phyloP scores from a whole-genome alignment of 2,329 filamentous ascomycete genomes.

The Colletotrichum gigasporum region DNA sequence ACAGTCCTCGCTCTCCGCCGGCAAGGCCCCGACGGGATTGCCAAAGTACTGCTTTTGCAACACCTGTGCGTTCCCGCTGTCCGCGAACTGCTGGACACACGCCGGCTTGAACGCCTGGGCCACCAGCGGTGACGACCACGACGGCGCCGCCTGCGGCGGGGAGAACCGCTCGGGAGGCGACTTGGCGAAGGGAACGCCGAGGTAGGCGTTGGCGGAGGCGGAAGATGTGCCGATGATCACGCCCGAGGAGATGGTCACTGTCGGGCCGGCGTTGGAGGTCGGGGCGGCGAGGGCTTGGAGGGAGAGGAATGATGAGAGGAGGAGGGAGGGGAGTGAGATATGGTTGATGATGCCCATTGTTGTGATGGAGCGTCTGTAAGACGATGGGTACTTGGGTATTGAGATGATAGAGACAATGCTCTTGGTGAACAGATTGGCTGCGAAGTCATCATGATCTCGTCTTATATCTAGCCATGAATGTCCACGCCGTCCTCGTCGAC shows the following conservation, averaged over 20 bases:
- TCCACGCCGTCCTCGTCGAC: no score
- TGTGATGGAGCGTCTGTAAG: neutral
- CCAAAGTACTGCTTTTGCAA: slow-evolving; percentile 18
- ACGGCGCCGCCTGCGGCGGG: neutral
- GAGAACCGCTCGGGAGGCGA: slow-evolving; percentile 28
- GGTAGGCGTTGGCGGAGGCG: slow-evolving; percentile 14
- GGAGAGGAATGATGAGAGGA: slow-evolving; percentile 12
- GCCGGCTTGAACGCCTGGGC: slow-evolving; percentile 20
- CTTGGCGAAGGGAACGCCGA: slow-evolving; percentile 25
- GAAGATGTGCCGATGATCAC: slow-evolving; percentile 15
- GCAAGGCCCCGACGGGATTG: slow-evolving; percentile 14
- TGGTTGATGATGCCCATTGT: slow-evolving; percentile 4
- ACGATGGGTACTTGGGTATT: neutral
- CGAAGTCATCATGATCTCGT: neutral
- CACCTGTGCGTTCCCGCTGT: neutral
- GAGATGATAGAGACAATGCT: neutral
- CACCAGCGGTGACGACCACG: neutral
- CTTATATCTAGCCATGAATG: no score
- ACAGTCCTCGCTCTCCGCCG: slow-evolving; percentile 44
- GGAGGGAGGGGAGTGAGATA: neutral
- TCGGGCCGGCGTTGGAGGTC: neutral
- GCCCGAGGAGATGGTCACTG: slow-evolving; percentile 13
- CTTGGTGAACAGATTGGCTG: rapidly evolving
- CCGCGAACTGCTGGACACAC: slow-evolving; percentile 23
- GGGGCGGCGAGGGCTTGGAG: slow-evolving; percentile 1